A percentile compares a stretch with the other conserved stretches of the same genome.
Conservation (phyloP, 192 early-diverging fungal genomes). For the Podochytrium sp. region DNA sequence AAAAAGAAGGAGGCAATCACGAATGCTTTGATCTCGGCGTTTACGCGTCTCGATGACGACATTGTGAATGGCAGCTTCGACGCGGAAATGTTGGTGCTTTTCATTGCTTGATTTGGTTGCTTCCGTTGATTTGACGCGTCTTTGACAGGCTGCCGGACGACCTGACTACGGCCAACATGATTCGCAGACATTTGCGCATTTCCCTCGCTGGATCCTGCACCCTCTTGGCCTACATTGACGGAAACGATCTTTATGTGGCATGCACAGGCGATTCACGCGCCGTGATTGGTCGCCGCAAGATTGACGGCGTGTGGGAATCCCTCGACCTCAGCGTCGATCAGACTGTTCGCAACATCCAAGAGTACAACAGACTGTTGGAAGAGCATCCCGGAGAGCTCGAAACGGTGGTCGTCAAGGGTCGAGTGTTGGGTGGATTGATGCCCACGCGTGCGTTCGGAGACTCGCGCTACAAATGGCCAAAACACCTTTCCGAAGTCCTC, state of each 20-base stretch:
- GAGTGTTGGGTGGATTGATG: constrained; percentile 57
- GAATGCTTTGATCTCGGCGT: constrained; percentile 46
- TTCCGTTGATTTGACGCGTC: no score
- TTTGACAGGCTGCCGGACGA: not conserved
- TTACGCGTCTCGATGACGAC: constrained; percentile 51
- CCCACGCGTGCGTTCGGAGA: constrained; percentile 61
- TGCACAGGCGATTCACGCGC: constrained; percentile 56
- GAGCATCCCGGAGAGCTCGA: constrained; percentile 56
- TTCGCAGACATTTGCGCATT: constrained; percentile 29
- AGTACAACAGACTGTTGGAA: constrained; percentile 52
- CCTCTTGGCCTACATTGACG: constrained; percentile 51
- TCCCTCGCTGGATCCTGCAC: constrained; percentile 55
- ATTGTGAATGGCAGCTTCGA: constrained; percentile 48
- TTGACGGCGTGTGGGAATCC: constrained; percentile 35
- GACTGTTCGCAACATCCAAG: constrained; percentile 44
- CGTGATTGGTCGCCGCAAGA: constrained; percentile 42
- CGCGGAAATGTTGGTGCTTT: constrained; percentile 4
- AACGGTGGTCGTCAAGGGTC: constrained; percentile 48
- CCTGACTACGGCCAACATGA: constrained; percentile 15
- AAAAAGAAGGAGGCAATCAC: constrained; percentile 34
- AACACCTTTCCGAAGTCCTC: constrained; percentile 29
- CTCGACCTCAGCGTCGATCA: constrained; percentile 49
- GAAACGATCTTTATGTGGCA: constrained; percentile 52
- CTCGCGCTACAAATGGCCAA: constrained; percentile 54
- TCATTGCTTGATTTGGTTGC: no score